Evolutionary conservation across 2,329 filamentous ascomycete genomes (phyloP).

Genomic region (Akanthomyces dipterigenus): DNA sequence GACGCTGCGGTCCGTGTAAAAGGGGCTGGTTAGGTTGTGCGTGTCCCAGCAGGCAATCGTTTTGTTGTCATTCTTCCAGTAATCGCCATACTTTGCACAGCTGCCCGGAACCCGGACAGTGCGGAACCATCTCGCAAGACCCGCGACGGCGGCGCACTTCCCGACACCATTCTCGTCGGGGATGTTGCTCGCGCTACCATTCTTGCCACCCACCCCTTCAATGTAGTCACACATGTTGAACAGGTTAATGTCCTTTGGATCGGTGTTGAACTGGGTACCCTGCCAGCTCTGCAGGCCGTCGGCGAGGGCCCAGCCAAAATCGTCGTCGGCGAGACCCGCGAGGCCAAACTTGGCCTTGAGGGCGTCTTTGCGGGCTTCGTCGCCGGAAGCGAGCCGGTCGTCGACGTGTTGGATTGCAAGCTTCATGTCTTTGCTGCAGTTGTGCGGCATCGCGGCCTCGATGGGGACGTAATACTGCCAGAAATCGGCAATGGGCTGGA

Average conservation of each 20-base stretch:
- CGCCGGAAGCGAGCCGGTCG: conserved; percentile 11
- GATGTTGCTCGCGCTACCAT: neutral
- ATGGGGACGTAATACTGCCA: conserved; percentile 50
- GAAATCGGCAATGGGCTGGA: conserved; percentile 66
- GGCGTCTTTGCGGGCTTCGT: conserved; percentile 16
- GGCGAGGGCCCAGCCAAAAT: conserved; percentile 39
- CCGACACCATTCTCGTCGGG: conserved; percentile 9
- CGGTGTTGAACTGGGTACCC: conserved; percentile 25
- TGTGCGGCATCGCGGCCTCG: conserved; percentile 38
- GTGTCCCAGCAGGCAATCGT: conserved; percentile 6
- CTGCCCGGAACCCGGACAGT: conserved; percentile 6
- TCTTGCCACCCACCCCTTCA: conserved; percentile 14
- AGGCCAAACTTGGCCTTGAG: conserved; percentile 34
- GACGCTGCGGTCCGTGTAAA: conserved; percentile 5
- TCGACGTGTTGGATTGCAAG: conserved; percentile 36
- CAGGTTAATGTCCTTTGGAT: conserved; percentile 23
- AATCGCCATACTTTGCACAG: neutral
- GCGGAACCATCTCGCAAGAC: conserved; percentile 4
- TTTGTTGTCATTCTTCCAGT: neutral
- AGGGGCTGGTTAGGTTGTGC: conserved; percentile 1
- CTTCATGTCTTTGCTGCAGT: conserved; percentile 58
- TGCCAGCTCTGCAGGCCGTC: conserved; percentile 30
- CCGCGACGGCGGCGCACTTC: neutral
- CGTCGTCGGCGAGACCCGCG: conserved; percentile 36
- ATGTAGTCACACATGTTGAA: conserved; percentile 31